These are phyloP conservation scores for Conticribra weissflogii DNA, from an alignment of 108 stramenopile species.

Conservation along the genomic window DNA sequence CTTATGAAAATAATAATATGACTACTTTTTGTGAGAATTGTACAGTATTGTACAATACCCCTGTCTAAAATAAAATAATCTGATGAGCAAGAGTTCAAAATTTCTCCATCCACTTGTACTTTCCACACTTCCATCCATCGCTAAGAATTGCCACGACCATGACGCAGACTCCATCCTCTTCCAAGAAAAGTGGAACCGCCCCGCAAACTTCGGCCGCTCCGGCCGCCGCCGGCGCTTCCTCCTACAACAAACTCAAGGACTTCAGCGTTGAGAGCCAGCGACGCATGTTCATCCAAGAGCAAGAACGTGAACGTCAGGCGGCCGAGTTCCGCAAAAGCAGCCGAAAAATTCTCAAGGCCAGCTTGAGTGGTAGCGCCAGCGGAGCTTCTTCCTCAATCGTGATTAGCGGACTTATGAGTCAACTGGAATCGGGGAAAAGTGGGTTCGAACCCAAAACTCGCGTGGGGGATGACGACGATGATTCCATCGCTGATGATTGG, in stretches of 20 bases:
- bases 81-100: too few relatives aligned
- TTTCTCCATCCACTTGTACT: too few relatives aligned
- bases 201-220: neutral
- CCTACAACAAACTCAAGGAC: constrained; percentile 27
- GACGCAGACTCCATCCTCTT: neutral
- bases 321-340: constrained; percentile 18
- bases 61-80: too few relatives aligned
- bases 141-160: neutral
- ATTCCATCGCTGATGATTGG: constrained; percentile 23
- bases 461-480: constrained; percentile 36
- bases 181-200: neutral
- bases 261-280: constrained; percentile 50
- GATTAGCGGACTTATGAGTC: constrained; percentile 32
- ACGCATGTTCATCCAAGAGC: constrained; percentile 44
- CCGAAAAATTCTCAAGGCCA: constrained; percentile 17
- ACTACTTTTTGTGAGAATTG: too few relatives aligned
- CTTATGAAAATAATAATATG: too few relatives aligned
- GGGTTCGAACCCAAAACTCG: neutral
- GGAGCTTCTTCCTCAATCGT: neutral
- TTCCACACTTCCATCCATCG: too few relatives aligned
- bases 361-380: neutral
- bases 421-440: constrained; percentile 12
- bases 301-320: constrained; percentile 31
- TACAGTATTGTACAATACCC: too few relatives aligned
- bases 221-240: constrained; percentile 11